Conservation (phyloP, 2,329 filamentous ascomycete species). For the Neonectria faginata region DNA sequence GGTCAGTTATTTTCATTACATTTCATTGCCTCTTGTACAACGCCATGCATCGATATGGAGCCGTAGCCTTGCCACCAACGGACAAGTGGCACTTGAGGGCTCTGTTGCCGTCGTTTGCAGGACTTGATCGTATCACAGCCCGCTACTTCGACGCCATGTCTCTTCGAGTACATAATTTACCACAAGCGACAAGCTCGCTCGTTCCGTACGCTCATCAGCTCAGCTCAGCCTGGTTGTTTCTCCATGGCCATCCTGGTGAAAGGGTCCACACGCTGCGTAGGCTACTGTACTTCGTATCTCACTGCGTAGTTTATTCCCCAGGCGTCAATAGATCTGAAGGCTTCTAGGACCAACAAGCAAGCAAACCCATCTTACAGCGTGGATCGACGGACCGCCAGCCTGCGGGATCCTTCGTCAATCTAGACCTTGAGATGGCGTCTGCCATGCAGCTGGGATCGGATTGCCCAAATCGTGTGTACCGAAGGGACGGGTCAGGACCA, state of each 20-base stretch:
- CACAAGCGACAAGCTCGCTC: neutral
- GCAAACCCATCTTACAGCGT: conserved; percentile 10
- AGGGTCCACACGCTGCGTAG: neutral
- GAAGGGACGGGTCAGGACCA: conserved; percentile 11
- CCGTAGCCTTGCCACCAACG: conserved; percentile 10
- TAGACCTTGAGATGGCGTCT: conserved; percentile 14
- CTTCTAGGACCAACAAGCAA: neutral
- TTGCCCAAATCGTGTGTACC: conserved; percentile 22
- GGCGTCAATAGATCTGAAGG: neutral
- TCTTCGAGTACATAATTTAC: neutral
- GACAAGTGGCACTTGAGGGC: conserved; percentile 15
- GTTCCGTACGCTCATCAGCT: neutral
- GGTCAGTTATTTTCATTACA: conserved; percentile 15
- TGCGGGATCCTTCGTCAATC: conserved; percentile 13
- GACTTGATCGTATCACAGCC: neutral
- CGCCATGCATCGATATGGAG: conserved; percentile 20
- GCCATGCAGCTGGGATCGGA: conserved; percentile 16
- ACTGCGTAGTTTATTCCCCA: too few species aligned
- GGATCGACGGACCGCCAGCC: conserved; percentile 9
- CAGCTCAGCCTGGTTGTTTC: conserved; percentile 11
- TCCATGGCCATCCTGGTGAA: neutral
- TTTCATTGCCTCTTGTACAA: conserved; percentile 7
- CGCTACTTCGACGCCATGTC: neutral
- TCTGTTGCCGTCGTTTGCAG: neutral
- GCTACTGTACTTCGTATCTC: neutral